Percentiles rank a stretch among this genome's conserved stretches.
Conservation (phyloP, 2,329 filamentous ascomycete genomes). For the Fusarium cyanostomum region DNA sequence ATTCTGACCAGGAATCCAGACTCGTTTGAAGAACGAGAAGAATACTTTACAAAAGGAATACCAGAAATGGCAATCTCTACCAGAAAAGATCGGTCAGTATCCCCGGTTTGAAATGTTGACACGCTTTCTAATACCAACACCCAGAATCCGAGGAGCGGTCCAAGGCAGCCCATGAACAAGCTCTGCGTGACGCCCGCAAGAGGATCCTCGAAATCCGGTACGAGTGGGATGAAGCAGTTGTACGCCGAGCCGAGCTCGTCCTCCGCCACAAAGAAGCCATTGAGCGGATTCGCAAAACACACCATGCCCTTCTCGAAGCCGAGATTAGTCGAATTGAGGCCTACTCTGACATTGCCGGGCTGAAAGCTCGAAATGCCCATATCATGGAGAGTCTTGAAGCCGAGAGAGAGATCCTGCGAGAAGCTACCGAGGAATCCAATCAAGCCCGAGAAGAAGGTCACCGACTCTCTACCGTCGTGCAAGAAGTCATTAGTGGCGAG, state of each 20-base stretch:
- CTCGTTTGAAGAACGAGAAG: slow-evolving; percentile 69
- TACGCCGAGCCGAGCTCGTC: slow-evolving; percentile 65
- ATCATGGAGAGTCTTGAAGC: slow-evolving; percentile 64
- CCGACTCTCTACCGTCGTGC: slow-evolving; percentile 48
- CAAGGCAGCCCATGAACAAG: slow-evolving; percentile 45
- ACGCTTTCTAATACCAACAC: neutral
- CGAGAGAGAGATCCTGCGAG: slow-evolving; percentile 50
- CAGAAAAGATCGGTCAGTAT: slow-evolving; percentile 73
- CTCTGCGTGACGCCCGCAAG: slow-evolving; percentile 46
- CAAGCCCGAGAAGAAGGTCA: slow-evolving; percentile 48
- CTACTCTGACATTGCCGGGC: slow-evolving; percentile 76
- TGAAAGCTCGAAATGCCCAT: slow-evolving; percentile 72
- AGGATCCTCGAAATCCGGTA: slow-evolving; percentile 60
- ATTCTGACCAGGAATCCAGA: slow-evolving; percentile 49
- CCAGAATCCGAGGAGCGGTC: slow-evolving; percentile 50
- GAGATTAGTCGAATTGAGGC: slow-evolving; percentile 81
- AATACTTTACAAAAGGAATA: slow-evolving; percentile 71
- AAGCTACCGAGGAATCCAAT: slow-evolving; percentile 53
- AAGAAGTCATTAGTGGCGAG: slow-evolving; percentile 52
- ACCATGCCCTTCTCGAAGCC: slow-evolving; percentile 73
- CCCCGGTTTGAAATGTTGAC: neutral
- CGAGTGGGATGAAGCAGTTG: slow-evolving; percentile 62
- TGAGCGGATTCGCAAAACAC: slow-evolving; percentile 67
- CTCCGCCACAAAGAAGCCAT: slow-evolving; percentile 68
- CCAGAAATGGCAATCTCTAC: slow-evolving; percentile 72